Evolutionary conservation across 2,329 filamentous ascomycete genomes (phyloP).

Genomic region (Xylariales sp.): DNA sequence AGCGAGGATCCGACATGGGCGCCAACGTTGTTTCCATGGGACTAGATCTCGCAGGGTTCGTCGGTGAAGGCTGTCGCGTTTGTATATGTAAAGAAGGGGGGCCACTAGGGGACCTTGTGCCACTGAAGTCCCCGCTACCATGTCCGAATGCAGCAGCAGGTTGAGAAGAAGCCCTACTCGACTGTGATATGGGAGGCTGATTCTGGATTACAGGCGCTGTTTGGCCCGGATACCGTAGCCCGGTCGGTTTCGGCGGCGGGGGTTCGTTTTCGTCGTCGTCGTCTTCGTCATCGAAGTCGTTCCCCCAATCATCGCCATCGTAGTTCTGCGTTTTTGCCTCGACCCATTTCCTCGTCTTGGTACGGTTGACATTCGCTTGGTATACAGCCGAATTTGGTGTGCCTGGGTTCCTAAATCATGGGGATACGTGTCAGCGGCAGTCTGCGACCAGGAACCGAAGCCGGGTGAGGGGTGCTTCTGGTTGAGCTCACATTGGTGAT

Average conservation of each 20-base stretch:
- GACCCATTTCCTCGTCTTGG: constrained; percentile 93
- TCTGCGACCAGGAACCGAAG: not conserved
- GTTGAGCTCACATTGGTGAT: constrained; percentile 18
- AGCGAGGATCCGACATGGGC: no score
- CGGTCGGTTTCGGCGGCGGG: constrained; percentile 35
- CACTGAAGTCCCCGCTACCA: constrained; percentile 15
- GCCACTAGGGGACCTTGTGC: constrained; percentile 19
- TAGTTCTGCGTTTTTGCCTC: constrained; percentile 83
- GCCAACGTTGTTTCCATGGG: no score
- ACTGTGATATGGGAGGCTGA: constrained; percentile 13
- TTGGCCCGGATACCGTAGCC: constrained; percentile 37
- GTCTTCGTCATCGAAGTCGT: constrained; percentile 59
- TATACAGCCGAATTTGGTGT: constrained; percentile 39
- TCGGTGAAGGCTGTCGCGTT: constrained; percentile 15
- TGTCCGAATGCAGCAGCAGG: constrained; percentile 14
- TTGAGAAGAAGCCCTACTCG: constrained; percentile 21
- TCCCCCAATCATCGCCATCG: constrained; percentile 91
- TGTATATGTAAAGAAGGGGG: constrained; percentile 28
- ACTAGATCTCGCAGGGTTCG: no score
- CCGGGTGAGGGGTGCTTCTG: not conserved
- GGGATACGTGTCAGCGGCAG: constrained; percentile 11
- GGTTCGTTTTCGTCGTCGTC: constrained; percentile 51
- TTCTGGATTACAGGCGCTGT: constrained; percentile 17
- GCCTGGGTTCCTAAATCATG: constrained; percentile 17
- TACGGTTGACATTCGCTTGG: constrained; percentile 80